Evolutionary conservation across 441 rosid species (phyloP).

Genomic region (Bruguiera hainesii): DNA sequence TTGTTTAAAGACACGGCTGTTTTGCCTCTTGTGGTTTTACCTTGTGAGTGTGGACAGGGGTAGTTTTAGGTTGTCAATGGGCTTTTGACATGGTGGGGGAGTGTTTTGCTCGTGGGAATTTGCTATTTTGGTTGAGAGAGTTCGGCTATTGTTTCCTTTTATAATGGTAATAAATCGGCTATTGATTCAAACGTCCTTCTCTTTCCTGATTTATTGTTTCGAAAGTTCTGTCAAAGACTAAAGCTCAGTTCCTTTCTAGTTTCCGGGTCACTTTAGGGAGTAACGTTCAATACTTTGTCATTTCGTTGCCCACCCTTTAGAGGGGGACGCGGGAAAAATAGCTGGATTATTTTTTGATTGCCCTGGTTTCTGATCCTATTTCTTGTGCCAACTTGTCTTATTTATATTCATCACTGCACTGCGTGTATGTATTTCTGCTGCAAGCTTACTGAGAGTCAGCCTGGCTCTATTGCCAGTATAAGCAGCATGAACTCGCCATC

Average conservation of each 20-base stretch:
- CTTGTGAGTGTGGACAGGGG: too few relatives aligned
- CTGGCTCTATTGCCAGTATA: constrained; percentile 26
- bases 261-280: too few relatives aligned
- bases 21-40: too few relatives aligned
- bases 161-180: constrained; percentile 1
- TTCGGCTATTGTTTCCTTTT: background rate
- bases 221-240: background rate
- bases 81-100: too few relatives aligned
- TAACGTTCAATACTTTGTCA: background rate
- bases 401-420: background rate
- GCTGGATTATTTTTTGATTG: background rate
- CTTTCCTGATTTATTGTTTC: background rate
- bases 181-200: background rate
- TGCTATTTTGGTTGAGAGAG: background rate
- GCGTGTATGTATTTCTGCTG: constrained; percentile 14
- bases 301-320: background rate
- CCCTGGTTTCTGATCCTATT: constrained; percentile 15
- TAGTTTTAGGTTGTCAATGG: too few relatives aligned
- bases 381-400: constrained; percentile 7
- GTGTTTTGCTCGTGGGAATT: background rate
- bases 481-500: constrained; percentile 71
- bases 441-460: constrained; percentile 22
- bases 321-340: too few relatives aligned
- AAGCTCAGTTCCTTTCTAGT: background rate
- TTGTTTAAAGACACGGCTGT: too few relatives aligned